Evolutionary conservation across 768 basidiomycete species (phyloP), one percentile per base, ranked within the genome.

Genomic region (Lyophyllum semitale): DNA sequence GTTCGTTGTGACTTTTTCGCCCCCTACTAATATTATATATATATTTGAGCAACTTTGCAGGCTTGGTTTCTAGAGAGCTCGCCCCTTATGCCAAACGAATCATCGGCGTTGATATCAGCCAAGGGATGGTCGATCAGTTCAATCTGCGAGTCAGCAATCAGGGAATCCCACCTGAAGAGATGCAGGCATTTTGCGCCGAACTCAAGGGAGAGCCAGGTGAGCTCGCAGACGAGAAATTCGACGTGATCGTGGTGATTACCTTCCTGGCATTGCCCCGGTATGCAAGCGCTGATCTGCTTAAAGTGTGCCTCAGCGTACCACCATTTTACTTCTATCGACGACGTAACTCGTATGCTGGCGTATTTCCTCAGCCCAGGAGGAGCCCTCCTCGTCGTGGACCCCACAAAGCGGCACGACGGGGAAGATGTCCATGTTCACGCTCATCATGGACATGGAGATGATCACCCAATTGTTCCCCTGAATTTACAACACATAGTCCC

Each of bases 21-120:
- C n/a, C n/a, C n/a, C 27, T 9, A 8, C 23, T 27, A 7, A 20
- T 42, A 41, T 18, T 45, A 25, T 45, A 7, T 32, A 15, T 13
- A 33, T 49, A 22, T 30, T 9, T 35, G 33, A n/a, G n/a, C n/a
- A n/a, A n/a, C 4, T 33, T 18, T 20, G 1, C 37, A 91, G 91
- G 91, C 15, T 67, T 84, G 20, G 67, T 90, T 15, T 85, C 89
- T 2, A 77, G 82, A 58, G 77, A 80, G 40, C 76, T 92, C 22
- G 83, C 82, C 0, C 75, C 83, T 1, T 72, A 87, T 59, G 79
- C 80, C 43, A 87, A 83, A 64, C 74, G 74, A 27, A 79, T 92
- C 57, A 69, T 91, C 15, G 91, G 89, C 9, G 83, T 89, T 15
- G 91, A 93, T 64, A 87, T 91, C 64, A 90, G 85, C 69, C 83